Conservation (phyloP, 192 early-diverging fungal genomes). For the Lunasporangiospora selenospora region DNA sequence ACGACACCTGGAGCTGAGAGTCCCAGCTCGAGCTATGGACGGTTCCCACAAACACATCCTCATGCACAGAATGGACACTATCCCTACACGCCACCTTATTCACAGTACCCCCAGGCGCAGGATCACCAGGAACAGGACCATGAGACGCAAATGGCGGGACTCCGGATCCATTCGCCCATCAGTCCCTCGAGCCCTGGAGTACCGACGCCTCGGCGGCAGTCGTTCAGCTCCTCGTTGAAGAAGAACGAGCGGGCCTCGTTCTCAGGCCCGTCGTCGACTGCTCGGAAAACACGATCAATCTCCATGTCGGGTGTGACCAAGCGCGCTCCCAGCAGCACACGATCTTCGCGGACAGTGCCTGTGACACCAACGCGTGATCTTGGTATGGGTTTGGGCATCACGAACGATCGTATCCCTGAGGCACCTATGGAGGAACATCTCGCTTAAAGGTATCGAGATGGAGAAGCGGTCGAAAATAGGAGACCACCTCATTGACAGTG, state of each 20-base stretch:
- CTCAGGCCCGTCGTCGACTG: conserved; percentile 5
- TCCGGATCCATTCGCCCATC: conserved; percentile 35
- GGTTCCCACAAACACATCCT: not conserved
- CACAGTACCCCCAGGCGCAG: conserved; percentile 30
- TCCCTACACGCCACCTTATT: conserved; percentile 16
- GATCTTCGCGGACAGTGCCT: conserved; percentile 25
- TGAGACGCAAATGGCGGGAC: conserved; percentile 28
- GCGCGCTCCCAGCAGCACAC: conserved; percentile 21
- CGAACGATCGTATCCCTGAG: conserved; percentile 26
- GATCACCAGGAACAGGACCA: conserved; percentile 40
- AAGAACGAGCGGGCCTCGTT: conserved; percentile 21
- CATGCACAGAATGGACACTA: conserved; percentile 19
- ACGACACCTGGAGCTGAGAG: conserved; percentile 8
- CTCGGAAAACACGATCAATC: conserved; percentile 31
- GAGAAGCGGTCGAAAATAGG: not conserved
- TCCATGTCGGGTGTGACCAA: conserved; percentile 44
- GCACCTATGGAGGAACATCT: conserved; percentile 13
- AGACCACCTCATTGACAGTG: too few species aligned
- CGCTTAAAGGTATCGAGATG: not conserved
- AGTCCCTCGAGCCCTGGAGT: conserved; percentile 19
- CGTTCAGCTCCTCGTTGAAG: conserved; percentile 33
- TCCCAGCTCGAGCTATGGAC: conserved; percentile 5
- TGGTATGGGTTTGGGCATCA: conserved; percentile 33
- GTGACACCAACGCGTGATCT: conserved; percentile 20
- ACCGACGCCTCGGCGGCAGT: conserved; percentile 31